phyloP scores from a whole-genome alignment of 2,329 filamentous ascomycete genomes.

The Fusarium veterinarium region DNA sequence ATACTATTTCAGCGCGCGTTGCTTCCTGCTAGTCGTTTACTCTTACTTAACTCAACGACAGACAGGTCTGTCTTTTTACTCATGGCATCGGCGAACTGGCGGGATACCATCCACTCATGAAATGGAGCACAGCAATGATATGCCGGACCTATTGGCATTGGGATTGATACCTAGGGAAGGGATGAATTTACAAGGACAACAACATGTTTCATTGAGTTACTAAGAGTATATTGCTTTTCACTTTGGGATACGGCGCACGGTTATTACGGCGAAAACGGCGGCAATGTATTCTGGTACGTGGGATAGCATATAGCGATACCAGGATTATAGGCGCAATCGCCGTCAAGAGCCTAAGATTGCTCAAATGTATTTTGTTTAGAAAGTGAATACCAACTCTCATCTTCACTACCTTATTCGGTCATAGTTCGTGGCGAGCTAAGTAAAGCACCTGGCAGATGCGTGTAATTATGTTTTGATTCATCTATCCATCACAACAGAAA shows the following conservation, averaged over 20 bases:
- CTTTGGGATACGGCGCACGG: constrained; percentile 3
- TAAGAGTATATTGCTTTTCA: not conserved
- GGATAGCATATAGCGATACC: not conserved
- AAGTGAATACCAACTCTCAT: constrained; percentile 11
- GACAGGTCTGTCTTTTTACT: constrained; percentile 39
- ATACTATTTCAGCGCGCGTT: constrained; percentile 40
- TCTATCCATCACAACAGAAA: constrained; percentile 19
- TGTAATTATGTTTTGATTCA: not conserved
- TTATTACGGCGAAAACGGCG: constrained; percentile 20
- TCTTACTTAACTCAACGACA: constrained; percentile 23
- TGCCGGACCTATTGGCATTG: constrained; percentile 8
- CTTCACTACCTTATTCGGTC: not conserved
- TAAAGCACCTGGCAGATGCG: not conserved
- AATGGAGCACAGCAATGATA: constrained; percentile 21
- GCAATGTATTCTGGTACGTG: constrained; percentile 8
- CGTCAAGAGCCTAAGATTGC: constrained; percentile 19
- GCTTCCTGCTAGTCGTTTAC: constrained; percentile 32
- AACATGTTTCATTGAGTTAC: constrained; percentile 14
- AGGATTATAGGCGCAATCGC: constrained; percentile 5
- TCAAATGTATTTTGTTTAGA: constrained; percentile 11
- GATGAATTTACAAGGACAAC: not conserved
- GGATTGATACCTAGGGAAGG: constrained; percentile 28
- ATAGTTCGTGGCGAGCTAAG: not conserved
- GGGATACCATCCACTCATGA: constrained; percentile 26
- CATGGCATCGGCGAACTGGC: constrained; percentile 44